Conservation (phyloP, 768 basidiomycete genomes). For the Lyophyllum shimeji region DNA sequence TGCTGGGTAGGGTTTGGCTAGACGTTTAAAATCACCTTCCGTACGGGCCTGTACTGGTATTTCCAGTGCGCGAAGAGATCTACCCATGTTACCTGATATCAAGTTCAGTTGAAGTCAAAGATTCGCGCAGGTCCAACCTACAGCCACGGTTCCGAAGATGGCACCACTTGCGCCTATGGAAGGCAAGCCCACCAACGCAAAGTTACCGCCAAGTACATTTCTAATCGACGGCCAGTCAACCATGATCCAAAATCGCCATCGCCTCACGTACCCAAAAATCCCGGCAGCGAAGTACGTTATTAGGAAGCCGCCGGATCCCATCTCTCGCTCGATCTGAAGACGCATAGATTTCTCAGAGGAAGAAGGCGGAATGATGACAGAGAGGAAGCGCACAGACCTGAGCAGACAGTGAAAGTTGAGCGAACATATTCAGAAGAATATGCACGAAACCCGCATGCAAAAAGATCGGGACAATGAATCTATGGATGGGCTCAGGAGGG, state of each 20-base stretch:
- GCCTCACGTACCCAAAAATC: slow-evolving; percentile 73
- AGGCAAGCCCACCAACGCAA: slow-evolving; percentile 83
- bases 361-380: background rate
- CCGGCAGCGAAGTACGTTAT: slow-evolving; percentile 89
- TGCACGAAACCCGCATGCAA: slow-evolving; percentile 97
- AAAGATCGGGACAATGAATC: slow-evolving; percentile 88
- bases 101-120: background rate
- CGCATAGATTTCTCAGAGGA: background rate
- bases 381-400: slow-evolving; percentile 44
- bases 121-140: slow-evolving; percentile 29
- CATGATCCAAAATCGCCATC: background rate
- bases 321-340: slow-evolving; percentile 84
- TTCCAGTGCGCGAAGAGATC: slow-evolving; percentile 93
- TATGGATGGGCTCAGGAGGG: slow-evolving; percentile 24
- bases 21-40: slow-evolving; percentile 52
- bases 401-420: slow-evolving; percentile 76
- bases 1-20: background rate
- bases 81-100: slow-evolving; percentile 69
- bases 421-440: slow-evolving; percentile 85
- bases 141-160: slow-evolving; percentile 84
- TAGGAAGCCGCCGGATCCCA: slow-evolving; percentile 85
- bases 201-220: slow-evolving; percentile 91
- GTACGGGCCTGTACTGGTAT: slow-evolving; percentile 78
- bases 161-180: slow-evolving; percentile 93
- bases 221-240: slow-evolving; percentile 31